Base-by-base conservation (phyloP, 352 stramenopile genomes). In the Globisporangium perplexum region DNA sequence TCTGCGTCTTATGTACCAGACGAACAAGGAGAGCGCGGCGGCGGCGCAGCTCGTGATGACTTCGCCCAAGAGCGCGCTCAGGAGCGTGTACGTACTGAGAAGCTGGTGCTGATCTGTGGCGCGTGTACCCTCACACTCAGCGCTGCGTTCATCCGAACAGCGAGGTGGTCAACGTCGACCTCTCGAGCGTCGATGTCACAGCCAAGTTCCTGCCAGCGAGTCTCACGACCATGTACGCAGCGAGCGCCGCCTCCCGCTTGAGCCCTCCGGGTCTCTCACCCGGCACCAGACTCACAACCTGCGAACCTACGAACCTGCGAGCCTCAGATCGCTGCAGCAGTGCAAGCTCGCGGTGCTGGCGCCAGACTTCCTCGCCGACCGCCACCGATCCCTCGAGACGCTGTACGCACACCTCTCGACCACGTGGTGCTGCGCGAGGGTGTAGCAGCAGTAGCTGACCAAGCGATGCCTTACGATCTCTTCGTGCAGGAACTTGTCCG, bases 271-370 rank as follows among this genome's bases (percentile, higher is more conserved):
- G n/a, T n/a, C n/a, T n/a, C n/a, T n/a, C n/a, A n/a, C n/a, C n/a
- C n/a, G n/a, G n/a, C n/a, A n/a, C n/a, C n/a, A n/a, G n/a, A n/a
- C n/a, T n/a, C n/a, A n/a, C n/a, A n/a, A n/a, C n/a, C n/a, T n/a
- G n/a, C n/a, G n/a, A n/a, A n/a, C n/a, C n/a, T n/a, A n/a, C n/a
- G n/a, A n/a, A n/a, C n/a, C n/a, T 41, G 36, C 11, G 33, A 3
- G 33, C 7, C 14, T n/a, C 44, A 39, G 26, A 20, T 20, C 20
- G 39, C 1, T 63, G 7, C 46, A 79, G 70, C 23, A 69, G 24
- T 74, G 68, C 50, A 77, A 74, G 49, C 69, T 81, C 43, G 69
- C 63, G 41, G 43, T 55, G 30, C 56, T 81, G 35, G 73, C 61
- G n/a, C 39, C 60, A 2, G 65, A 63, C 3, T 81, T 81, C 47